A percentile compares a stretch with the other conserved stretches of the same genome.
phyloP scores from a whole-genome alignment of 495 filamentous ascomycete species.

The Hypoxylon rickii region DNA sequence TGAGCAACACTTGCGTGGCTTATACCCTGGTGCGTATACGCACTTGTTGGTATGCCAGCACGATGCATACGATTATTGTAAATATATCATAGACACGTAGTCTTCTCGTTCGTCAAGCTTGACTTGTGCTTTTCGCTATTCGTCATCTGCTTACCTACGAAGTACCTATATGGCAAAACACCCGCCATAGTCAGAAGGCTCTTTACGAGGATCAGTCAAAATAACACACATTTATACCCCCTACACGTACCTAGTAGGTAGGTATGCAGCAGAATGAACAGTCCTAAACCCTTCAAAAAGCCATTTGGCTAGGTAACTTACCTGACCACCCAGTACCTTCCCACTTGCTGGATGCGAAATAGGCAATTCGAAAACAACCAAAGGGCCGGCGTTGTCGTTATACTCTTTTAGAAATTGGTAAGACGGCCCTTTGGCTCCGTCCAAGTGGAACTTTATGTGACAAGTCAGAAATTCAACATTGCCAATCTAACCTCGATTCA shows the following conservation, averaged over 20 bases:
- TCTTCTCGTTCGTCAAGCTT: background rate
- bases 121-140: background rate
- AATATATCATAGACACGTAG: slow-evolving; percentile 22
- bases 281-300: no score
- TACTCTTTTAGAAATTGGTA: no score
- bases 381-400: no score
- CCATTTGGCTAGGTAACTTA: no score
- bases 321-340: no score
- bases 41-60: background rate
- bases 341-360: no score
- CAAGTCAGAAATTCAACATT: slow-evolving; percentile 5
- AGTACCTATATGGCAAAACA: background rate
- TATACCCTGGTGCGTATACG: background rate
- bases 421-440: slow-evolving; percentile 39
- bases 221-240: slow-evolving; percentile 2
- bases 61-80: slow-evolving; percentile 8
- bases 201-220: slow-evolving; percentile 13
- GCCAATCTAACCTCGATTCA: no score
- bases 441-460: slow-evolving; percentile 12
- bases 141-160: background rate
- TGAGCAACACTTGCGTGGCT: slow-evolving; percentile 10
- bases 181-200: background rate
- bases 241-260: no score
- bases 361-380: background rate
- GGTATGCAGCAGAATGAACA: no score